These are phyloP conservation scores for Ogataea kodamae DNA, from an alignment of 805 yeast genomes.

Conservation along the genomic window DNA sequence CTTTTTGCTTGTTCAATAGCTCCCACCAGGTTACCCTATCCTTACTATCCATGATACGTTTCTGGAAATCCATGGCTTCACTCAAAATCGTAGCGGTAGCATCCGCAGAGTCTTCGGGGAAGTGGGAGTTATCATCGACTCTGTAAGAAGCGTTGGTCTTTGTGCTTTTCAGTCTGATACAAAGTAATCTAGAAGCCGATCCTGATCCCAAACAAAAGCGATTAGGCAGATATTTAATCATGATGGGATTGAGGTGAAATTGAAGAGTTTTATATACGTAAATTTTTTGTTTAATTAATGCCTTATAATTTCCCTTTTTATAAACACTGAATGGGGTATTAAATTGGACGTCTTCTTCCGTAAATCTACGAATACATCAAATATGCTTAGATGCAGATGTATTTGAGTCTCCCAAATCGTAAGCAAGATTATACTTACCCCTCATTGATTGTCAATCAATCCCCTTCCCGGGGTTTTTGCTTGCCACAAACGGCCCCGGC, in stretches of 20 bases:
- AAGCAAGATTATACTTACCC: too few relatives aligned
- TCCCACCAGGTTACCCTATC: slow-evolving; percentile 78
- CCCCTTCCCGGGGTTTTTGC: too few relatives aligned
- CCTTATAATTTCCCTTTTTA: slow-evolving; percentile 3
- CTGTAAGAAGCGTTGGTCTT: slow-evolving; percentile 17
- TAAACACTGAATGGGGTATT: slow-evolving; percentile 4
- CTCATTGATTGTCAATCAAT: too few relatives aligned
- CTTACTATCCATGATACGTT: slow-evolving; percentile 31
- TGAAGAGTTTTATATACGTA: slow-evolving; percentile 1
- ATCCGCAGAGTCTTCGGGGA: slow-evolving; percentile 65
- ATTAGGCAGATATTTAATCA: too few relatives aligned
- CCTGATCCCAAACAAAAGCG: too few relatives aligned
- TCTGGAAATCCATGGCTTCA: slow-evolving; percentile 52
- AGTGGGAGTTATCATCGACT: slow-evolving; percentile 28
- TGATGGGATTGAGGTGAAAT: background rate
- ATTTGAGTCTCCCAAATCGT: too few relatives aligned
- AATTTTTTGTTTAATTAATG: slow-evolving; percentile 2
- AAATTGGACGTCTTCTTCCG: too few relatives aligned
- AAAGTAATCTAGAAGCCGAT: too few relatives aligned
- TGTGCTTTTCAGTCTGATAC: slow-evolving; percentile 2
- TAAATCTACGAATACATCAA: too few relatives aligned
- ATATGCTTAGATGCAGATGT: too few relatives aligned
- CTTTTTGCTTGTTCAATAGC: slow-evolving; percentile 71
- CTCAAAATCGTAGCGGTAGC: slow-evolving; percentile 69
- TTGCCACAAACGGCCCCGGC: background rate